Percentiles rank a stretch among this genome's conserved stretches.
phyloP scores from a whole-genome alignment of 225 moss, liverwort and hornwort genomes.

The Marchantia polymorpha region DNA sequence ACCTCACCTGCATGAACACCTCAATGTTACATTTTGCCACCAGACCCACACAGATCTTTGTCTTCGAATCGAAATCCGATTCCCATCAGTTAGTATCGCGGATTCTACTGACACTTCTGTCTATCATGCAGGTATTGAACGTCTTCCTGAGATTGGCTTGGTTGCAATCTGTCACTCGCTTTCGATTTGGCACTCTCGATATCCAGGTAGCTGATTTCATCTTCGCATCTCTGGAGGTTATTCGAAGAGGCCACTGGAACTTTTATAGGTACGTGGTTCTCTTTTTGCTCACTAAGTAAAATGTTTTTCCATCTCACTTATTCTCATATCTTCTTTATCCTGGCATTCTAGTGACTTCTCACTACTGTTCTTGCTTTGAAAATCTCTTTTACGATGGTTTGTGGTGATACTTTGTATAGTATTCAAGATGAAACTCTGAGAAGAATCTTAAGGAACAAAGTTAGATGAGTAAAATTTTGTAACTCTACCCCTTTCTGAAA shows the following conservation, averaged over 20 bases:
- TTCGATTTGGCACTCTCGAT: slow-evolving; percentile 39
- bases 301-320: not conserved
- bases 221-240: slow-evolving; percentile 77
- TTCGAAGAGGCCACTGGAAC: slow-evolving; percentile 89
- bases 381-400: no score
- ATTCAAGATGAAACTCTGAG: no score
- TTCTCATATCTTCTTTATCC: not conserved
- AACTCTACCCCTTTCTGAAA: no score
- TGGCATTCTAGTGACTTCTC: no score
- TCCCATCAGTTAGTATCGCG: no score
- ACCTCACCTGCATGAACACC: not conserved
- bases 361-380: no score
- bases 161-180: slow-evolving; percentile 71
- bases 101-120: not conserved
- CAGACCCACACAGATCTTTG: no score
- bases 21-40: not conserved
- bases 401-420: no score
- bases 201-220: slow-evolving; percentile 50
- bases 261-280: slow-evolving; percentile 58
- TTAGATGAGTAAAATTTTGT: no score
- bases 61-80: no score
- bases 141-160: slow-evolving; percentile 68
- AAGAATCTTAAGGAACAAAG: no score
- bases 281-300: not conserved
- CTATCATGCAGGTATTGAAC: slow-evolving; percentile 54